Evolutionary conservation across 2,329 filamentous ascomycete genomes (phyloP).

Genomic region (Xylaria sp.): DNA sequence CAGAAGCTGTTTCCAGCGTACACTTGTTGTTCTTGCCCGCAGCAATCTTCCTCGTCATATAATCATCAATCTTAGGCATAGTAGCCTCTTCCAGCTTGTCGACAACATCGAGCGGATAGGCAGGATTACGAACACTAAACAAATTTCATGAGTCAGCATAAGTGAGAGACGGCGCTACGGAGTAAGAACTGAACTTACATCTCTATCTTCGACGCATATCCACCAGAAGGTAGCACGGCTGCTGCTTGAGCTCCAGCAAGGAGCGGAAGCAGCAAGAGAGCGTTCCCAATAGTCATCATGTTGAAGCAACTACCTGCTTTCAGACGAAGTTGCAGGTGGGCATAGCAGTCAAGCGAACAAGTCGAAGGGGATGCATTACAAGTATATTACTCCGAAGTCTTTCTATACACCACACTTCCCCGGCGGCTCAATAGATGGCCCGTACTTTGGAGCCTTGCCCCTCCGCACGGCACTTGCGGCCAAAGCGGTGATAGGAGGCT

Average conservation of each 20-base stretch:
- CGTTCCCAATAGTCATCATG: constrained; percentile 41
- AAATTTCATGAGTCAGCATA: constrained; percentile 27
- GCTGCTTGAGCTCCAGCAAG: constrained; percentile 41
- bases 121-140: constrained; percentile 44
- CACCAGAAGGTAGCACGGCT: constrained; percentile 33
- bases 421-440: constrained; percentile 45
- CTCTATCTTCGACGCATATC: constrained; percentile 40
- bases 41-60: constrained; percentile 42
- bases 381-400: constrained; percentile 37
- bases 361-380: constrained; percentile 29
- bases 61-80: constrained; percentile 47
- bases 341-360: constrained; percentile 22
- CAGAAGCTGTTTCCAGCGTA: constrained; percentile 46
- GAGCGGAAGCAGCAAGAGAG: constrained; percentile 44
- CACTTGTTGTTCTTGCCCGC: constrained; percentile 45
- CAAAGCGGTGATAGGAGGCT: constrained; percentile 41
- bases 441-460: constrained; percentile 38
- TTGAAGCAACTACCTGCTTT: constrained; percentile 36
- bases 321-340: constrained; percentile 29
- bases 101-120: constrained; percentile 48
- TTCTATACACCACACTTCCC: constrained; percentile 38
- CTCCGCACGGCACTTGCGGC: constrained; percentile 48
- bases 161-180: not conserved
- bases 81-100: constrained; percentile 47
- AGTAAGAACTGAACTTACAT: constrained; percentile 34